Evolutionary conservation across 176 grass and related monocot species (phyloP).

Genomic region (Carex parvula): DNA sequence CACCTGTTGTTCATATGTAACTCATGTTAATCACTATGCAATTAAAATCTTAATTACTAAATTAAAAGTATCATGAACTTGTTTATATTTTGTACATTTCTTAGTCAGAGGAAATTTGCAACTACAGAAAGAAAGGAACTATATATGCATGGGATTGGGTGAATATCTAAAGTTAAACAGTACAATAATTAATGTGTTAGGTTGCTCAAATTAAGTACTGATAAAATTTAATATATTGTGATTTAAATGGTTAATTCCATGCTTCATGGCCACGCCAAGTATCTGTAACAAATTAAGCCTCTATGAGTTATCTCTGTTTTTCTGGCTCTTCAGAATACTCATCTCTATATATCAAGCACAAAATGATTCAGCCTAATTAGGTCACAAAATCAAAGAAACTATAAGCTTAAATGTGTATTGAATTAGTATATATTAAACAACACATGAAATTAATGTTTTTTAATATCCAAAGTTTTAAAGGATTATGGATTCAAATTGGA

Average conservation of each 20-base stretch:
- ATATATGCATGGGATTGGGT: not conserved
- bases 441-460: too few species aligned
- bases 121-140: not conserved
- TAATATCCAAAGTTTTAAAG: not conserved
- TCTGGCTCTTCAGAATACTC: not conserved
- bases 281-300: not conserved
- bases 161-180: not conserved
- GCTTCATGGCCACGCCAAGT: not conserved
- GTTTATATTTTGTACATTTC: not conserved
- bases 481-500: not conserved
- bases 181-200: not conserved
- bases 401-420: not conserved
- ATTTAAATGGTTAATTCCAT: not conserved
- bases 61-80: not conserved
- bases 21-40: not conserved
- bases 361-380: not conserved
- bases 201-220: not conserved
- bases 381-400: not conserved
- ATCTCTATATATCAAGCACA: not conserved
- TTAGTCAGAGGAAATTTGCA: not conserved
- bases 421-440: not conserved
- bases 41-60: not conserved
- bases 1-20: constrained; percentile 32
- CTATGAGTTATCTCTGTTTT: not conserved
- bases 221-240: not conserved